These are phyloP conservation scores for Verbascum thapsus DNA, from an alignment of 257 asterid species.

Conservation along the genomic window DNA sequence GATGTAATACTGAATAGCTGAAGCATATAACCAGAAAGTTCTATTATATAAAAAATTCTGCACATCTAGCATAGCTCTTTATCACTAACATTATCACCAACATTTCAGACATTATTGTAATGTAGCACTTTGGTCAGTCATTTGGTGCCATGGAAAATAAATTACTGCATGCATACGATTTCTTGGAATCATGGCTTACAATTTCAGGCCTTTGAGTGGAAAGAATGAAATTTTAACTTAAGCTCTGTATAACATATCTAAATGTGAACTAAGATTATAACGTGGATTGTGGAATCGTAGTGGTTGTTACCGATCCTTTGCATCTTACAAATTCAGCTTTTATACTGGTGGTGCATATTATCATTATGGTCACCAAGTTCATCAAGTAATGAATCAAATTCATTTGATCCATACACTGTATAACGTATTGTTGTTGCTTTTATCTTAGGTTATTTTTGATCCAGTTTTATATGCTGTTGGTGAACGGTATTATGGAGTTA, in stretches of 20 bases:
- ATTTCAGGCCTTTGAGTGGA: conserved; percentile 14
- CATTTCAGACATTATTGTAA: background rate
- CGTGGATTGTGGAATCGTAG: conserved; percentile 13
- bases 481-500: conserved; percentile 94
- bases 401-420: conserved; percentile 28
- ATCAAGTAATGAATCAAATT: conserved; percentile 1
- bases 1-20: no score
- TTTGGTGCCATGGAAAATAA: background rate
- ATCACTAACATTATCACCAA: background rate
- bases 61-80: no score
- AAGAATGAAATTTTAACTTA: background rate
- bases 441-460: conserved; percentile 75
- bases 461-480: conserved; percentile 95
- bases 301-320: conserved; percentile 14
- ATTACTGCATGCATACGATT: background rate
- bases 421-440: conserved; percentile 22
- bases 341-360: background rate
- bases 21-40: no score
- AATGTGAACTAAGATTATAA: conserved; percentile 13
- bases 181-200: background rate
- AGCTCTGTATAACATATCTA: conserved; percentile 6
- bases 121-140: background rate
- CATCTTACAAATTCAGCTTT: conserved; percentile 3
- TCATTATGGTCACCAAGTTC: conserved; percentile 2
- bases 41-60: no score